These are phyloP conservation scores for Aspergillus sergii DNA, from an alignment of 2,329 filamentous ascomycete species.

Conservation along the genomic window DNA sequence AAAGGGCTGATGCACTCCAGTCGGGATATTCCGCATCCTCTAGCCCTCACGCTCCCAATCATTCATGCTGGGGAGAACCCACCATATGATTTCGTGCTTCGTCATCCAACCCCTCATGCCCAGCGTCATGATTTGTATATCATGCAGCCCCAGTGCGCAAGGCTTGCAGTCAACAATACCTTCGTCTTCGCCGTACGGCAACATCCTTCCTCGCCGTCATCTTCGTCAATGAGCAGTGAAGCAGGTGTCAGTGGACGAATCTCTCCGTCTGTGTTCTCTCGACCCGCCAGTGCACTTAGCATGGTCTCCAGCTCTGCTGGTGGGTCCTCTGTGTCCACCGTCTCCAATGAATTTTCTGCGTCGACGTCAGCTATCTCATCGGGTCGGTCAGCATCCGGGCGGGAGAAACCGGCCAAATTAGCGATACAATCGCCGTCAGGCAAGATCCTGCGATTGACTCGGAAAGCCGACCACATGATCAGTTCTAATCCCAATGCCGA, in stretches of 20 bases:
- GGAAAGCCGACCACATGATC: constrained; percentile 51
- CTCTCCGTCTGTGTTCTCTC: constrained; percentile 55
- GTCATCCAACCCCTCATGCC: constrained; percentile 96
- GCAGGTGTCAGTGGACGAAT: constrained; percentile 45
- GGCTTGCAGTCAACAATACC: constrained; percentile 90
- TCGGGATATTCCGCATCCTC: constrained; percentile 90
- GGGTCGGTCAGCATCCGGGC: constrained; percentile 33
- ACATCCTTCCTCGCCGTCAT: constrained; percentile 69
- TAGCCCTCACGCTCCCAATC: constrained; percentile 88
- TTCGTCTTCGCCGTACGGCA: constrained; percentile 97
- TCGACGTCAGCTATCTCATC: constrained; percentile 59
- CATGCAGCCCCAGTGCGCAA: constrained; percentile 88
- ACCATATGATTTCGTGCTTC: constrained; percentile 86
- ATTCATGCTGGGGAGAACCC: constrained; percentile 91
- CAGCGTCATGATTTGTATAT: constrained; percentile 96
- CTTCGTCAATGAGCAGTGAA: constrained; percentile 40
- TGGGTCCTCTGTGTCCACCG: constrained; percentile 53
- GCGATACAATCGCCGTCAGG: constrained; percentile 93
- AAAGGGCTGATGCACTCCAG: constrained; percentile 96
- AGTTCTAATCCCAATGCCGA: constrained; percentile 34
- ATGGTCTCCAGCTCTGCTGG: constrained; percentile 60
- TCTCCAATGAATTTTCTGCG: constrained; percentile 45
- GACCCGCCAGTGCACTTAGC: constrained; percentile 62
- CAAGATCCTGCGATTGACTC: constrained; percentile 76
- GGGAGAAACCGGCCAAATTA: constrained; percentile 85